Evolutionary conservation across 192 early-diverging fungal species (phyloP).

Genomic region (Coemansia sp.): DNA sequence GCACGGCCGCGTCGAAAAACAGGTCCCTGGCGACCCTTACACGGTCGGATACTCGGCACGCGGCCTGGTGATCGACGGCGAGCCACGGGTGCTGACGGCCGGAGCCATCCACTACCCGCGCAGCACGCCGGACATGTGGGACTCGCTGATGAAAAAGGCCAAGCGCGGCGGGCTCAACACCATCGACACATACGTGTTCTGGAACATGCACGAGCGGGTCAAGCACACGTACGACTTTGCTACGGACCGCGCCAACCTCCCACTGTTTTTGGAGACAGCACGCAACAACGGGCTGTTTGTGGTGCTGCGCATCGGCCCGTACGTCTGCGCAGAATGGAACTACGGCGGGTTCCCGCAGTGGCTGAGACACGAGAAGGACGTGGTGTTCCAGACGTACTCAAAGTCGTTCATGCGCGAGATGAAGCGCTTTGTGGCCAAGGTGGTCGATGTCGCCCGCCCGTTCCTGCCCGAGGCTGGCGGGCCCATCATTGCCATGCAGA

Average conservation of each 20-base stretch:
- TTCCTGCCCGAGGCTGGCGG: conserved; percentile 60
- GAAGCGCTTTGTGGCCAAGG: conserved; percentile 51
- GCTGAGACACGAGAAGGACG: conserved; percentile 54
- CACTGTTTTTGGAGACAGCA: conserved; percentile 55
- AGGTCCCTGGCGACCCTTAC: conserved; percentile 34
- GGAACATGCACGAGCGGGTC: conserved; percentile 62
- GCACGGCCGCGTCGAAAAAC: conserved; percentile 1
- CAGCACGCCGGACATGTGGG: conserved; percentile 60
- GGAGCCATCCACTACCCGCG: conserved; percentile 65
- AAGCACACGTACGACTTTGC: conserved; percentile 60
- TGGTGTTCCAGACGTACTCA: conserved; percentile 57
- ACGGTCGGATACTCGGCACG: conserved; percentile 35
- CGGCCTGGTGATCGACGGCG: conserved; percentile 42
- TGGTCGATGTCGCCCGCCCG: conserved; percentile 34
- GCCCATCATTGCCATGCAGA: conserved; percentile 62
- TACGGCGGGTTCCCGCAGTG: conserved; percentile 64
- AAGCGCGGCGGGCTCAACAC: conserved; percentile 58
- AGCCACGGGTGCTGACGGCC: conserved; percentile 40
- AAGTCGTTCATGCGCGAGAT: conserved; percentile 49
- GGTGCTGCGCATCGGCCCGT: conserved; percentile 62
- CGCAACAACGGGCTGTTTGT: conserved; percentile 56
- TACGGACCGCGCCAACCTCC: conserved; percentile 57
- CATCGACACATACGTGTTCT: conserved; percentile 69
- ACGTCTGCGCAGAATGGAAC: conserved; percentile 63
- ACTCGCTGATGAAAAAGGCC: conserved; percentile 53